Base-by-base conservation (phyloP, 2,329 filamentous ascomycete genomes). In the Nemania sp. region DNA sequence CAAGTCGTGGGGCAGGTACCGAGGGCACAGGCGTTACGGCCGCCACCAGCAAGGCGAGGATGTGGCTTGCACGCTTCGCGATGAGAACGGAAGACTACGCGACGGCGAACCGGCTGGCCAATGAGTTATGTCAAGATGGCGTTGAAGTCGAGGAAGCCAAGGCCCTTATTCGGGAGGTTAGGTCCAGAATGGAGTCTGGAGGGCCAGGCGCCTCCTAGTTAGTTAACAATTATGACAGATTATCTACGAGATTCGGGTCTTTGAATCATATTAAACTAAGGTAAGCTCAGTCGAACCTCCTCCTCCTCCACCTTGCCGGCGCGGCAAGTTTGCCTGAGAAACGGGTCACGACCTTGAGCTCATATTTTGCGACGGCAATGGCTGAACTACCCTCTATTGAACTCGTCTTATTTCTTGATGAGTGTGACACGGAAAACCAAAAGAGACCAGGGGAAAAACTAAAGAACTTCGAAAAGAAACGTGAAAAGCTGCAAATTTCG, bases 91-190 rank as follows among this genome's bases (percentile, higher is more conserved):
- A 87, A 40, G 92, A 97, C 74, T 91, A 91, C 69, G 80, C 83
- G 34, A 84, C 90, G 18, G 91, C 92, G 3, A 90, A 90, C 76
- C 86, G 91, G 64, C 79, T 98, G 43, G 93, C 92, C 0, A 92
- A 89, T 63, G 95, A 99, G 76, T 80, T 99, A 47, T 97, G 93
- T 73, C 92, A 97, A 76, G 95, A 99, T 75, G 95, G 95, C 0
- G 88, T 96, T 25, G 95, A 98, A 76, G 92, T 98, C 2, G 95
- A 99, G 74, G 95, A 99, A 76, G 95, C 95, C 29, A 98, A 98
- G 78, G 92, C 92, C 3, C 79, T 98, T 68, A 90, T 97, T 63
- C 84, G 92, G 63, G 94, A 98, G 75, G 88, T 96, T 12, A 84
- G 93, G 67, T 90, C 90, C 4, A 84, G 90, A 66, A 83, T 92